A percentile compares a stretch with the other conserved stretches of the same genome.
Evolutionary conservation across 371 early-diverging fungal species (phyloP).

Genomic region (Apophysomyces trapeziformis): DNA sequence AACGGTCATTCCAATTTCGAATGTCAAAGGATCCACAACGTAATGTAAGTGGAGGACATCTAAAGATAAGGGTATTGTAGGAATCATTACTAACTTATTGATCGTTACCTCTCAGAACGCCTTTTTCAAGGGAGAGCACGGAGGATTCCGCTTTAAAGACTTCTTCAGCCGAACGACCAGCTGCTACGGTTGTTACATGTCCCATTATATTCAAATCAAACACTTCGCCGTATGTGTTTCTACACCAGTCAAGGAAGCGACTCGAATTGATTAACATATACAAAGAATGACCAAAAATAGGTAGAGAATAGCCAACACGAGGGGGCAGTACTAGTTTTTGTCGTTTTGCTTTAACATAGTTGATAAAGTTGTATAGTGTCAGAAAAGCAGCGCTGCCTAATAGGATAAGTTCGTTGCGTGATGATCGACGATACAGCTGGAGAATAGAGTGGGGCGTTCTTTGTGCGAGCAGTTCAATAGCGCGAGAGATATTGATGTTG

Average conservation of each 20-base stretch:
- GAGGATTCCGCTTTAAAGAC: constrained; percentile 27
- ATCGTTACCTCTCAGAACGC: constrained; percentile 31
- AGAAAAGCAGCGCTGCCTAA: constrained; percentile 34
- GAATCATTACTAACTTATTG: not conserved
- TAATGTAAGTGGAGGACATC: constrained; percentile 41
- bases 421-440: constrained; percentile 27
- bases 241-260: constrained; percentile 43
- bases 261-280: constrained; percentile 25
- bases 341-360: constrained; percentile 27
- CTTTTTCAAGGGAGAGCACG: constrained; percentile 36
- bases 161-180: constrained; percentile 36
- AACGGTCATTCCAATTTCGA: constrained; percentile 34
- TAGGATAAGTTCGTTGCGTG: constrained; percentile 30
- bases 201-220: constrained; percentile 32
- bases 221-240: constrained; percentile 37
- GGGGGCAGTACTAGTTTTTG: constrained; percentile 36
- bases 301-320: constrained; percentile 34
- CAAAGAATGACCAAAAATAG: constrained; percentile 40
- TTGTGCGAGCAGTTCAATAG: constrained; percentile 14
- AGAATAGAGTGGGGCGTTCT: not conserved
- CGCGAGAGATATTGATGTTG: constrained; percentile 8
- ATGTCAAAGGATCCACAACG: constrained; percentile 22
- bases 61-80: constrained; percentile 1
- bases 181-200: constrained; percentile 27
- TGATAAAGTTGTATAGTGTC: constrained; percentile 27